Evolutionary conservation across 345 rosid species (phyloP).

Genomic region (Hirschfeldia incana): DNA sequence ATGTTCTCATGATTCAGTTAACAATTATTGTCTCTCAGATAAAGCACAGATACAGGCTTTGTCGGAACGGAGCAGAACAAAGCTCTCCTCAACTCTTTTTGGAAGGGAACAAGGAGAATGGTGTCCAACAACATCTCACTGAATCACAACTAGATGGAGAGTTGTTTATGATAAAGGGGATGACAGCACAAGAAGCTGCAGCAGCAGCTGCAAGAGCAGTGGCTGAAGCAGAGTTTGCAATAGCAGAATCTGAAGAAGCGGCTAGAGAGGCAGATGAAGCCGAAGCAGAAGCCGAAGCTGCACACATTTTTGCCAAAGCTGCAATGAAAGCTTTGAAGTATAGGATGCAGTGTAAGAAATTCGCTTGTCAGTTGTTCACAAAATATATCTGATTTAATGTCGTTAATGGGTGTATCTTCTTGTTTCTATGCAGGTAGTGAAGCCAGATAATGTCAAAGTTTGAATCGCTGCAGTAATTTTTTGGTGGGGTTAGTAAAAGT

Average conservation of each 20-base stretch:
- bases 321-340: conserved; percentile 57
- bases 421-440: conserved; percentile 11
- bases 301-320: conserved; percentile 64
- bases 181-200: conserved; percentile 87
- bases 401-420: not conserved
- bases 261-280: conserved; percentile 85
- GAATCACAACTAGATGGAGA: conserved; percentile 58
- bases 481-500: not conserved
- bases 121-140: conserved; percentile 44
- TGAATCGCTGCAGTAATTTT: conserved; percentile 10
- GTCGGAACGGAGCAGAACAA: conserved; percentile 44
- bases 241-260: conserved; percentile 85
- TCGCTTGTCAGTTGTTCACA: not conserved
- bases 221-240: conserved; percentile 88
- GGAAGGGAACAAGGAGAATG: conserved; percentile 66
- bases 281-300: conserved; percentile 91
- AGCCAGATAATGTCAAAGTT: not conserved
- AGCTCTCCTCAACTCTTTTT: conserved; percentile 40
- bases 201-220: conserved; percentile 86
- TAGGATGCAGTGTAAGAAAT: conserved; percentile 45
- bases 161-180: conserved; percentile 57
- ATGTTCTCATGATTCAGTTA: not conserved
- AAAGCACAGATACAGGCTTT: conserved; percentile 67
- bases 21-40: conserved; percentile 44
- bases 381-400: not conserved